Evolutionary conservation across 495 filamentous ascomycete genomes (phyloP).

Genomic region (Penicillium bovifimosum): DNA sequence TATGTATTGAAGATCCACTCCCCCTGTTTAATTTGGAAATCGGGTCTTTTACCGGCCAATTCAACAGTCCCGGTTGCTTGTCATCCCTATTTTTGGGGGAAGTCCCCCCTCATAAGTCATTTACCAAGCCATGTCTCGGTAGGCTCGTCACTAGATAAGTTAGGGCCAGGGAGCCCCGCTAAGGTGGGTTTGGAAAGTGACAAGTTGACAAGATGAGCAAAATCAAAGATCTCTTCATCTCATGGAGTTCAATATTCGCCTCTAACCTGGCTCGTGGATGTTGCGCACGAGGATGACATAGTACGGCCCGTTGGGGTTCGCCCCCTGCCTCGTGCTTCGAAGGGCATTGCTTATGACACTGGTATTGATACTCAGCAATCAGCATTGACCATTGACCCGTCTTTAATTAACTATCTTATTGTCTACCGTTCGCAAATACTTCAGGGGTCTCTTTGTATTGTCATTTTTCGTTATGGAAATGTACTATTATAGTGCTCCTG

Average conservation of each 20-base stretch:
- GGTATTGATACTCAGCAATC: not conserved
- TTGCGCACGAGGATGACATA: constrained; percentile 17
- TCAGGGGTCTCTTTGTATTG: not conserved
- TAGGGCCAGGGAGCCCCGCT: constrained; percentile 9
- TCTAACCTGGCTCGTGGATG: constrained; percentile 2
- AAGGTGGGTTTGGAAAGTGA: not conserved
- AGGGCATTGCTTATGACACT: constrained; percentile 6
- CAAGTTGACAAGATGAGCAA: too few relatives aligned
- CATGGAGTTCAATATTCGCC: too few relatives aligned
- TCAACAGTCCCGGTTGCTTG: constrained; percentile 5
- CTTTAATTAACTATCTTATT: not conserved
- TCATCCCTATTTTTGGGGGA: not conserved
- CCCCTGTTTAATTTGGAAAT: constrained; percentile 1
- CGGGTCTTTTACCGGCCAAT: not conserved
- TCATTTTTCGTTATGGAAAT: not conserved
- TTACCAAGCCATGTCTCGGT: constrained; percentile 1
- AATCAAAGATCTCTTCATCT: too few relatives aligned
- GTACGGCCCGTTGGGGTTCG: constrained; percentile 10
- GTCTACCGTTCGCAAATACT: not conserved
- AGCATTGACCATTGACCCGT: not conserved
- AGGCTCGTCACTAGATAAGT: constrained; percentile 6
- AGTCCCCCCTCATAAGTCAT: not conserved
- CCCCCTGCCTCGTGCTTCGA: constrained; percentile 21
- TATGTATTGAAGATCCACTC: not conserved
- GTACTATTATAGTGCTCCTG: not conserved